phyloP scores from a whole-genome alignment of 2,329 filamentous ascomycete species.

The Xylariaceae sp. region DNA sequence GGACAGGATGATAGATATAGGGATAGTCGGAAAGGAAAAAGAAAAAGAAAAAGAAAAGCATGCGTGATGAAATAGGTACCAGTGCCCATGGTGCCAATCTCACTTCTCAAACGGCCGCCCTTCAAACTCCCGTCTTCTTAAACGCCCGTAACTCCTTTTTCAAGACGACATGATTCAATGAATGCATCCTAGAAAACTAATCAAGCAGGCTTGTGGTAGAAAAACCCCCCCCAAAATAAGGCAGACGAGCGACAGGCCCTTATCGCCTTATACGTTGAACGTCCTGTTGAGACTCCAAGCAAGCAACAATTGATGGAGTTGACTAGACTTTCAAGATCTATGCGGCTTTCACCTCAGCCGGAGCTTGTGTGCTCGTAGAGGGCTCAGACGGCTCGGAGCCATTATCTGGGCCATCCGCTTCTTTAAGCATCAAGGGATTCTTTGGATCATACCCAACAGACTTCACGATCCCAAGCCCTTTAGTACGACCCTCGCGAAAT shows the following conservation, averaged over 20 bases:
- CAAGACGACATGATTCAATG: background rate
- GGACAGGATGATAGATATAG: no score
- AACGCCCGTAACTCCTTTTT: conserved; percentile 13
- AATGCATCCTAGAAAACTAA: background rate
- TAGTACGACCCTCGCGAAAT: conserved; percentile 91
- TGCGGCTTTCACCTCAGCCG: conserved; percentile 20
- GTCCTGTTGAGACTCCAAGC: background rate
- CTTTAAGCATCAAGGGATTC: conserved; percentile 36
- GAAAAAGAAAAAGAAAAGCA: background rate
- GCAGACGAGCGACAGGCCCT: background rate
- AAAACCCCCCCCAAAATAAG: background rate
- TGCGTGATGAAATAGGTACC: background rate
- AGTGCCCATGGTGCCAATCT: background rate
- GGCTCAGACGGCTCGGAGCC: conserved; percentile 13
- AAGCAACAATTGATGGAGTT: background rate
- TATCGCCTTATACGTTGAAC: background rate
- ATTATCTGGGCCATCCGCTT: conserved; percentile 14
- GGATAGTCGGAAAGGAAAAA: background rate
- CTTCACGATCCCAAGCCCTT: conserved; percentile 92
- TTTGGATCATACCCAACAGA: conserved; percentile 75
- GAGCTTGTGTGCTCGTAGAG: conserved; percentile 13
- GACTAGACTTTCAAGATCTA: conserved; percentile 2
- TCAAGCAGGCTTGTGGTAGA: background rate
- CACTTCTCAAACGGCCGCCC: background rate
- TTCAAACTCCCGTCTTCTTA: background rate